These are phyloP conservation scores for Lentinus polychrous DNA, from an alignment of 1,284 basidiomycete species.

Conservation along the genomic window DNA sequence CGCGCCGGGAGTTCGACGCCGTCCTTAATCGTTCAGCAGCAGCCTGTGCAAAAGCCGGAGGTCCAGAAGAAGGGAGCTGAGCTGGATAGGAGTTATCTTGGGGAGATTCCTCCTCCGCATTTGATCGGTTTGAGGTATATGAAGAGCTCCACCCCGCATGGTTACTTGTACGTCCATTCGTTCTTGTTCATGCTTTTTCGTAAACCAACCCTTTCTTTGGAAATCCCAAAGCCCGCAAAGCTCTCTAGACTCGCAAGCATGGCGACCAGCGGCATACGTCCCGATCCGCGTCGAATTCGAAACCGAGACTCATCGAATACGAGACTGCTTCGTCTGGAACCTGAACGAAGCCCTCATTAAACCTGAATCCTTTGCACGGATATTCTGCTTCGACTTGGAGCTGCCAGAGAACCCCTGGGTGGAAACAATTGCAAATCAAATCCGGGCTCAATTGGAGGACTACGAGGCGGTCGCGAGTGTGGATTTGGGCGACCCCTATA, in stretches of 20 bases:
- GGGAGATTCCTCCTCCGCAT: conserved; percentile 75
- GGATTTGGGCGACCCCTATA: conserved; percentile 23
- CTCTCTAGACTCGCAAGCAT: conserved; percentile 57
- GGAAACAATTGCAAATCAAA: conserved; percentile 78
- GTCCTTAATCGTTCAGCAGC: conserved; percentile 9
- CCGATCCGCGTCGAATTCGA: conserved; percentile 95
- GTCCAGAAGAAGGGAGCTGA: conserved; percentile 43
- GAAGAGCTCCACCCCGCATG: conserved; percentile 52
- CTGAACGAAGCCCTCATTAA: conserved; percentile 75
- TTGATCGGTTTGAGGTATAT: conserved; percentile 64
- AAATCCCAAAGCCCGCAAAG: conserved; percentile 52
- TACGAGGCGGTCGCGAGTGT: conserved; percentile 75
- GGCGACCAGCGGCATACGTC: conserved; percentile 64
- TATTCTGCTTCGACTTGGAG: conserved; percentile 86
- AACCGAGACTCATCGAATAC: conserved; percentile 84
- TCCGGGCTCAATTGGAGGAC: conserved; percentile 87
- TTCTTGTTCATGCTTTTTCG: conserved; percentile 1
- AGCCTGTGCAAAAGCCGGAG: conserved; percentile 10
- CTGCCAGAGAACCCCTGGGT: conserved; percentile 64
- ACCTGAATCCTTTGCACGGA: conserved; percentile 78
- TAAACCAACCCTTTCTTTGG: background rate
- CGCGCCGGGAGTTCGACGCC: conserved; percentile 20
- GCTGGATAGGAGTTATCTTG: conserved; percentile 84
- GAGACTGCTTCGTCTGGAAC: conserved; percentile 98
- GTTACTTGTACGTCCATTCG: conserved; percentile 30